Percentiles rank a stretch among this genome's conserved stretches.
Conservation (phyloP, 148 eudicot species). For the Chenopodium album region DNA sequence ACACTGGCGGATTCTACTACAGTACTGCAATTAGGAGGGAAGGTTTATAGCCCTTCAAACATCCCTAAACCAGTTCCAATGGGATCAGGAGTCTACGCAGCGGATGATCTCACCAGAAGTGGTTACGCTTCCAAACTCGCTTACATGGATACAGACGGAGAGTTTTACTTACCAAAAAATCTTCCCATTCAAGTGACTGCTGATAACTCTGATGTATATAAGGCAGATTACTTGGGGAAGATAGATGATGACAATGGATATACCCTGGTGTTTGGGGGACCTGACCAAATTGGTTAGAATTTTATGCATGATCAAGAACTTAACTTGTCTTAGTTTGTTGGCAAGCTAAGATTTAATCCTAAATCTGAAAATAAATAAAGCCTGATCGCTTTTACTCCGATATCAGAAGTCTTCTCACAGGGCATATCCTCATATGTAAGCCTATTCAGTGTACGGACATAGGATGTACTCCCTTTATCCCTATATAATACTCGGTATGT, state of each 20-base stretch:
- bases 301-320: too few relatives aligned
- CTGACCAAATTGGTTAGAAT: background rate
- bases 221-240: conserved; percentile 2
- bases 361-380: too few relatives aligned
- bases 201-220: conserved; percentile 3
- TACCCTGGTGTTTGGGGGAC: conserved; percentile 26
- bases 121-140: conserved; percentile 15
- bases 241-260: background rate
- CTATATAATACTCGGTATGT: too few relatives aligned
- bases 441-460: too few relatives aligned
- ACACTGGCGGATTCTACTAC: background rate
- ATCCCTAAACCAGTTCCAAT: background rate
- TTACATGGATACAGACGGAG: background rate
- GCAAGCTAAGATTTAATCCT: too few relatives aligned
- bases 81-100: conserved; percentile 17
- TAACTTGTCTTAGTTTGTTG: too few relatives aligned
- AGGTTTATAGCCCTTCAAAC: conserved; percentile 15
- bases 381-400: too few relatives aligned
- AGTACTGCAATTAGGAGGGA: conserved; percentile 29
- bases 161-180: conserved; percentile 4
- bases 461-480: too few relatives aligned
- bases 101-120: conserved; percentile 7
- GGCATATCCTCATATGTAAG: too few relatives aligned
- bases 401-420: too few relatives aligned
- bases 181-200: background rate